Conservation (phyloP, 1,139 yeast genomes). For the Scheffersomyces quercinus region DNA sequence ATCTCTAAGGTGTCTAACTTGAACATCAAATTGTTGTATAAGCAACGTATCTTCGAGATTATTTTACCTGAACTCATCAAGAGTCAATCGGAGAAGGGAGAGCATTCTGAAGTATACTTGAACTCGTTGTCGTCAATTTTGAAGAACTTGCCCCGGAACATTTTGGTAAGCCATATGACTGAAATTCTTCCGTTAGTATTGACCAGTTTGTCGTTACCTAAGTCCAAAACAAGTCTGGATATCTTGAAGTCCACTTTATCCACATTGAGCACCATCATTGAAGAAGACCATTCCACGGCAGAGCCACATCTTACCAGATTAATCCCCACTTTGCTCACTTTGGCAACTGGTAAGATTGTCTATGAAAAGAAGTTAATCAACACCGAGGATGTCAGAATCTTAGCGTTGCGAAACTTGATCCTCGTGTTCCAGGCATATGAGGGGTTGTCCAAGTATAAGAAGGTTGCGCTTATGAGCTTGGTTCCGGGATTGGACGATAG, state of each 20-base stretch:
- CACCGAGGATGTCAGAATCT: conserved; percentile 49
- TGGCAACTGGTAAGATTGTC: conserved; percentile 26
- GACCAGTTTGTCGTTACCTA: conserved; percentile 56
- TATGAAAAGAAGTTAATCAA: conserved; percentile 23
- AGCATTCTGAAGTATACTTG: conserved; percentile 44
- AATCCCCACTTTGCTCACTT: conserved; percentile 53
- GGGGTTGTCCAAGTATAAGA: conserved; percentile 52
- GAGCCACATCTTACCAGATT: conserved; percentile 56
- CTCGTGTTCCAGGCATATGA: conserved; percentile 44
- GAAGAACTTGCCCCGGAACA: conserved; percentile 60
- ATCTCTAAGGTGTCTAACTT: conserved; percentile 56
- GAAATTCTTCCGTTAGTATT: conserved; percentile 70
- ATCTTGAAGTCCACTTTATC: conserved; percentile 63
- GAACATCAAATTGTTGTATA: conserved; percentile 66
- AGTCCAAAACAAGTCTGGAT: conserved; percentile 21
- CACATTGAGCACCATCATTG: conserved; percentile 53
- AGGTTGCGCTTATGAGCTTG: conserved; percentile 49
- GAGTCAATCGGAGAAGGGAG: conserved; percentile 25
- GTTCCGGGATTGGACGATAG: conserved; percentile 67
- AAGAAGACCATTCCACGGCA: conserved; percentile 50
- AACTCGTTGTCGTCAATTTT: conserved; percentile 68
- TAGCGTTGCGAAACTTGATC: conserved; percentile 58
- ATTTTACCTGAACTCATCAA: conserved; percentile 51
- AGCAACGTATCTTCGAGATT: conserved; percentile 71
- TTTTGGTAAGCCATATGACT: conserved; percentile 61